Evolutionary conservation across 2,329 filamentous ascomycete species (phyloP), one percentile per base, ranked within the genome.

Genomic region (Cladophialophora immunda): DNA sequence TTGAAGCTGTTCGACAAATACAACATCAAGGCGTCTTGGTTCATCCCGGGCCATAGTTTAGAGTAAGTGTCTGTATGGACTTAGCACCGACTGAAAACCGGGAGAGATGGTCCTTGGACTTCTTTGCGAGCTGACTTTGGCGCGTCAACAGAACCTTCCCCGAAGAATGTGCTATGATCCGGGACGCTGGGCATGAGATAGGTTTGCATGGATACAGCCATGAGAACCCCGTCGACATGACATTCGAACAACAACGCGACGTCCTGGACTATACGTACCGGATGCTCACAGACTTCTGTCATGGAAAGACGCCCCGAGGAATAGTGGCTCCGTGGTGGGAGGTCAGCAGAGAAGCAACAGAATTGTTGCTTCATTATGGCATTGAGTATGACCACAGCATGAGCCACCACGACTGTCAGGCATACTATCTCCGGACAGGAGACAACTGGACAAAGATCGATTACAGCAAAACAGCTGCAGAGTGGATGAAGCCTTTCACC

Each of bases 191-290:
- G 1, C 89, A 90, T 73, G 89, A 90, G 74, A 87, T 82, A 68
- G 88, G 89, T 0, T 81, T 91, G 4, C 90, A 93, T 69, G 90
- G 89, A 3, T 93, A 93, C 78, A 88, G 85, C 0, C 90, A 93
- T 73, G 90, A 93, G 75, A 92, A 93, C 72, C 89, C 90, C 0
- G 83, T 82, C 0, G 86, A 89, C 63, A 92, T 93, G 90, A 90
- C 84, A 0, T 75, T 90, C 1, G 90, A 92, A 74, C 91, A 94
- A 78, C 91, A 94, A 76, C 85, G 85, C 17, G 90, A 91, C 64
- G 88, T 94, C n/a, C 83, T 94, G n/a, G 90, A 92, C 74, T 92
- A 93, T 79, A 92, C 90, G 2, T 92, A 89, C 77, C 84, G 84
- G 29, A 83, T 92, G 80, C 82, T 94, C 36, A 92, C 88, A 0